Evolutionary conservation across 305 asterid genomes (phyloP), one percentile per base, ranked within the genome.

Genomic region (Solanum hybrid): DNA sequence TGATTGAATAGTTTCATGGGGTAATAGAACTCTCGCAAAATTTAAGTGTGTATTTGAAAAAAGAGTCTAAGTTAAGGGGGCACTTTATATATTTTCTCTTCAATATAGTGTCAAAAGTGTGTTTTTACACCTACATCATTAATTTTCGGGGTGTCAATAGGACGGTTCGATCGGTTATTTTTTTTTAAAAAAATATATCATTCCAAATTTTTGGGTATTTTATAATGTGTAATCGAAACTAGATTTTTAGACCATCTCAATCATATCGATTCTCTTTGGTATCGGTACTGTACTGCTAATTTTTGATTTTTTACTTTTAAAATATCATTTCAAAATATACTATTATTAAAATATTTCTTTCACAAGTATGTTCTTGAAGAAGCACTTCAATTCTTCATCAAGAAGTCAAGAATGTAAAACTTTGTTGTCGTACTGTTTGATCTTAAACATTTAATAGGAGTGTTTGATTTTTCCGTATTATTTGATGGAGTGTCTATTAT

Each of bases 221-320:
- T 41, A 41, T 41, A 41, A 41, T 41, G 57, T 41, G 4, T 41
- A 41, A 41, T 41, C 57, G 5, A 41, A 41, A 41, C 4, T 41
- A 41, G 57, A 41, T 41, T 51, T 14, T 15, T 5, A 51, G 0
- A 15, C n/a, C 65, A 51, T 51, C 8, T 2, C 1, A 15, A 51
- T 51, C n/a, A 51, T 51, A 51, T 51, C 3, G 65, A 51, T 41
- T 41, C 0, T 41, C 6, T 41, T 41, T 41, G 17, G 15, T 51
- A 51, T 51, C 1, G 7, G 3, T 14, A 51, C 1, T 0, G 7
- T 51, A 51, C 0, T 5, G 0, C 14, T 0, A 14, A 45, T 45
- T 14, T 45, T 45, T 45, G 2, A 45, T 2, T 45, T 45, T 45
- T 15, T 0, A 15, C 65, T 51, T 51, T 51, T 51, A 51, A 14